Conservation (phyloP, 1,139 yeast genomes). For the Sugiyamaella neomexicana region DNA sequence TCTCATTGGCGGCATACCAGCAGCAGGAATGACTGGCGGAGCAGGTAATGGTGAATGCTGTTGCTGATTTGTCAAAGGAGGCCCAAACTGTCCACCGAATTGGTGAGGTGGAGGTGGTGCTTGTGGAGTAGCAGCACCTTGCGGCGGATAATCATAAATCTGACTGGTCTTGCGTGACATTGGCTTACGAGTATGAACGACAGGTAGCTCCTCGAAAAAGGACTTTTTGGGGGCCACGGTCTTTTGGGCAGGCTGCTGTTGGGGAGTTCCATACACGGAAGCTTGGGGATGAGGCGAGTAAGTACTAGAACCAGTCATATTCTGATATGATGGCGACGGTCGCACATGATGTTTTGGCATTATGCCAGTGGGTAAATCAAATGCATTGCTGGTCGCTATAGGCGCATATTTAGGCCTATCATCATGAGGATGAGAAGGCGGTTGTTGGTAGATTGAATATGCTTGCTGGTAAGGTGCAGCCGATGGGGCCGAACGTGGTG, state of each 20-base stretch:
- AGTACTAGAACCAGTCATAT: slow-evolving; percentile 5
- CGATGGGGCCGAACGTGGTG: background rate
- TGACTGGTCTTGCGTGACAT: slow-evolving; percentile 27
- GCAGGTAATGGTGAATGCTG: slow-evolving; percentile 2
- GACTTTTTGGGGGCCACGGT: slow-evolving; percentile 38
- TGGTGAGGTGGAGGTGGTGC: slow-evolving; percentile 6
- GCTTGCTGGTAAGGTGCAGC: slow-evolving; percentile 9
- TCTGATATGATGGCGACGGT: slow-evolving; percentile 27
- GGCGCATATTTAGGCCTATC: slow-evolving; percentile 4
- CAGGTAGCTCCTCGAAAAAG: slow-evolving; percentile 60
- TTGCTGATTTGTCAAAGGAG: background rate
- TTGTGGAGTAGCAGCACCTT: slow-evolving; percentile 19
- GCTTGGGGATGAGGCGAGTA: slow-evolving; percentile 9
- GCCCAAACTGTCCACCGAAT: slow-evolving; percentile 14
- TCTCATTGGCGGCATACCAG: slow-evolving; percentile 6
- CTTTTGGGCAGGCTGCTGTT: slow-evolving; percentile 17
- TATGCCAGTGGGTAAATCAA: slow-evolving; percentile 72
- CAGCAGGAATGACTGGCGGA: slow-evolving; percentile 12
- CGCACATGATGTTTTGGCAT: slow-evolving; percentile 44
- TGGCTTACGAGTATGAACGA: slow-evolving; percentile 31
- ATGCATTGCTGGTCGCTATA: slow-evolving; percentile 36
- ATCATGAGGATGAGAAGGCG: background rate
- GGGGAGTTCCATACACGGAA: slow-evolving; percentile 20
- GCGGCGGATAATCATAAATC: slow-evolving; percentile 17
- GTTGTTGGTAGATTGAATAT: slow-evolving; percentile 20